Percentiles rank a stretch among this genome's conserved stretches.
These are phyloP conservation scores for Aspergillus steynii DNA, from an alignment of 495 filamentous ascomycete genomes.

Conservation along the genomic window DNA sequence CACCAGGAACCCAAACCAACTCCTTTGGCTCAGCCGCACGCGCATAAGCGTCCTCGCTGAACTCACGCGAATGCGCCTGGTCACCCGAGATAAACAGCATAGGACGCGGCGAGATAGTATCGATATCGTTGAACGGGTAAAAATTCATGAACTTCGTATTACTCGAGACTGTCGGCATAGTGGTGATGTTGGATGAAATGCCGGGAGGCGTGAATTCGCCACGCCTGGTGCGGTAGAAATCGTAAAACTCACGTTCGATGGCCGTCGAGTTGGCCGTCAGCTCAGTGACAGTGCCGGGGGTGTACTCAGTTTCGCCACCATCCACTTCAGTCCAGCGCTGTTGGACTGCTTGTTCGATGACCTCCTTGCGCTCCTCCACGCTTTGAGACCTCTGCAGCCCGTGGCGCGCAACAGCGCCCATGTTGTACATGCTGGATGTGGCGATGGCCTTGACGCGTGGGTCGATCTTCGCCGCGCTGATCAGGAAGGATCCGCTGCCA, in stretches of 20 bases:
- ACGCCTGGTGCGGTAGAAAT: constrained; percentile 29
- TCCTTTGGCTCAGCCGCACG: constrained; percentile 30
- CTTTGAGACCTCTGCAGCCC: constrained; percentile 21
- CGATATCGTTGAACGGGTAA: constrained; percentile 28
- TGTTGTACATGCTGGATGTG: constrained; percentile 33
- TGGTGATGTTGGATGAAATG: constrained; percentile 20
- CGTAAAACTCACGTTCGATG: constrained; percentile 25
- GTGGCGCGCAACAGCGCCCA: constrained; percentile 26
- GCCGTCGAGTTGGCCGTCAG: constrained; percentile 19
- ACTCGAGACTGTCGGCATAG: constrained; percentile 23
- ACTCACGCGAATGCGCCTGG: constrained; percentile 29
- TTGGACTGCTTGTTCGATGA: constrained; percentile 19
- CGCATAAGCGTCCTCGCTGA: constrained; percentile 29
- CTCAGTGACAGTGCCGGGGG: constrained; percentile 14
- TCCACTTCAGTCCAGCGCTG: constrained; percentile 28
- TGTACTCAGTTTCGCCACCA: constrained; percentile 19
- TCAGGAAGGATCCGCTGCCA: constrained; percentile 36
- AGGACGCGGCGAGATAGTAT: constrained; percentile 30
- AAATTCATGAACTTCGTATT: constrained; percentile 28
- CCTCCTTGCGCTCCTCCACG: constrained; percentile 15
- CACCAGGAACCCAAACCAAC: constrained; percentile 24
- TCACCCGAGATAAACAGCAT: constrained; percentile 29
- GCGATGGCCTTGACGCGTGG: constrained; percentile 40
- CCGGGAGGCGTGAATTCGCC: constrained; percentile 22
- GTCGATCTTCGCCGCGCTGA: constrained; percentile 43